Base-by-base conservation (phyloP, 2,329 filamentous ascomycete genomes). In the Xylariaceae sp. region DNA sequence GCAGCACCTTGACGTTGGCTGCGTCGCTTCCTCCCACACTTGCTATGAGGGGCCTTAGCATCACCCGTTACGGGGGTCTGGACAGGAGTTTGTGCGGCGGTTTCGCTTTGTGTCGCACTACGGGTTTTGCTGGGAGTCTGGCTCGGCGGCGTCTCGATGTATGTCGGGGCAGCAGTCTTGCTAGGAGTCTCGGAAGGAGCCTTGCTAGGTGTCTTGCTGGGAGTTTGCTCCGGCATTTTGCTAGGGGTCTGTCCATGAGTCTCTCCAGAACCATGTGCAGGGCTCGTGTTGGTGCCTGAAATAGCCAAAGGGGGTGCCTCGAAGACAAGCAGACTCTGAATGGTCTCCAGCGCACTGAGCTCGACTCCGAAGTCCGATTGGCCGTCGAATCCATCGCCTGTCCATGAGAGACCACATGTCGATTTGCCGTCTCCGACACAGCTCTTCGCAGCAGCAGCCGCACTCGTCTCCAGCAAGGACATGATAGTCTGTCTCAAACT, bases 331-430 rank as follows among this genome's bases (percentile, higher is more conserved):
- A 64, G 23, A 13, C 62, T 63, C 55, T 78, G 77, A 48, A 85
- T 76, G 11, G 81, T 75, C 42, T 78, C 77, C 47, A 84, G 73
- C 0, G 80, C 81, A 63, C 78, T 80, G 71, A 85, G 79, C 69
- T 83, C 78, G 70, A 84, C 78, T 51, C 82, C 81, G 60, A 82
- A 79, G 55, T 81, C 79, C 23, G 74, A 74, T 18, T 79, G 79
- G 37, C 77, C 77, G 67, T 83, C 81, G 64, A 77, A 82, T 1
- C 68, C 70, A 1, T 70, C 73, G 2, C 74, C 77, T 1, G 68
- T 59, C 84, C 83, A 87, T 53, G 74, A 73, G 30, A 82, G 76
- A 7, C 82, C 80, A 68, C 84, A 87, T 10, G 67, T 68, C 10
- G 66, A 66, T 30, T 69, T 67, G 13, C 53, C 42, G 53, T 63